These are phyloP conservation scores for Penicillium riverlandense DNA, from an alignment of 495 filamentous ascomycete genomes.

Conservation along the genomic window DNA sequence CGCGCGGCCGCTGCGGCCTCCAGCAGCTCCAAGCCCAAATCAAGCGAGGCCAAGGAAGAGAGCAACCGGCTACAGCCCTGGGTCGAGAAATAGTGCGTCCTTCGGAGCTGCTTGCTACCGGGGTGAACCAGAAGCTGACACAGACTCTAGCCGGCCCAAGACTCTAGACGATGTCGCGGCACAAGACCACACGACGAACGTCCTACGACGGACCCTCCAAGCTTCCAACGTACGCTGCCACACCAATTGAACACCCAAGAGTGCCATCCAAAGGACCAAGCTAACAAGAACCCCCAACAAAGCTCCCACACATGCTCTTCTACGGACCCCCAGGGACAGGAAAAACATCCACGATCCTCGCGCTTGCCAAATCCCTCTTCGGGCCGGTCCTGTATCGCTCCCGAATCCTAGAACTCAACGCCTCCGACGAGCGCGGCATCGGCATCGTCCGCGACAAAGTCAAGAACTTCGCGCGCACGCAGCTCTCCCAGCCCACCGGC, in stretches of 20 bases:
- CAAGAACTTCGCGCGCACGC: constrained; percentile 94
- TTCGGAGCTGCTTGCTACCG: neutral
- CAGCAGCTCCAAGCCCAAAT: constrained; percentile 40
- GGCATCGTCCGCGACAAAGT: constrained; percentile 96
- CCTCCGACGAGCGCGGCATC: constrained; percentile 97
- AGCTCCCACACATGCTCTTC: constrained; percentile 99
- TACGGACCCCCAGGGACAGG: constrained; percentile 97
- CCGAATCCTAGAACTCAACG: constrained; percentile 95
- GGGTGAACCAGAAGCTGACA: neutral
- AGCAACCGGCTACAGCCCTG: constrained; percentile 72
- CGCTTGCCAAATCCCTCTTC: constrained; percentile 94
- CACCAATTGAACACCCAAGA: neutral
- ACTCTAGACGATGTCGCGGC: constrained; percentile 90
- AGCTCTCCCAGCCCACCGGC: constrained; percentile 72
- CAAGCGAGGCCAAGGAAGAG: constrained; percentile 55
- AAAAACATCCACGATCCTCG: constrained; percentile 97
- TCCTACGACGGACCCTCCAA: constrained; percentile 88
- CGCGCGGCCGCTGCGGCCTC: constrained; percentile 66
- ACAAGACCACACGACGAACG: constrained; percentile 93
- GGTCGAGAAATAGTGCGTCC: constrained; percentile 97
- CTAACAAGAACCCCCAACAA: no score
- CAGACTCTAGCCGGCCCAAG: constrained; percentile 69
- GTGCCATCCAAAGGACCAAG: neutral
- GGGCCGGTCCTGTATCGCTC: constrained; percentile 90
- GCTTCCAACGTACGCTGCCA: constrained; percentile 67